Conservation (phyloP, 2,329 filamentous ascomycete genomes). For the Thielaviopsis euricoi region DNA sequence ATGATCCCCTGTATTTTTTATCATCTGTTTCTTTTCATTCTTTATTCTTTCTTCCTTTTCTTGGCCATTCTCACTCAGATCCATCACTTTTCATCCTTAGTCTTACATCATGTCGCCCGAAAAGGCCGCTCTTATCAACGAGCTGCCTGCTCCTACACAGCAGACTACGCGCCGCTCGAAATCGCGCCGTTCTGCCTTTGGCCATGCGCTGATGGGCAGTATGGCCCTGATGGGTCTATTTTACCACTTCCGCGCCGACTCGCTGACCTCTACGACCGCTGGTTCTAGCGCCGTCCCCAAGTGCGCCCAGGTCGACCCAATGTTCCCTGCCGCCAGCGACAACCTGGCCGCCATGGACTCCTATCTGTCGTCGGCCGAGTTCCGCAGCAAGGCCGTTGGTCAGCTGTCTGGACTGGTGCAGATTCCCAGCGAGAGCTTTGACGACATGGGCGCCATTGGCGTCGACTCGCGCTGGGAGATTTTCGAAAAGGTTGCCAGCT, state of each 20-base stretch:
- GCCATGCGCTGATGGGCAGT: neutral
- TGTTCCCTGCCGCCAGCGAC: constrained; percentile 17
- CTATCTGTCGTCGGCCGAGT: constrained; percentile 18
- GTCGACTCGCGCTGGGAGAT: constrained; percentile 42
- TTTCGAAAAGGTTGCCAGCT: constrained; percentile 35
- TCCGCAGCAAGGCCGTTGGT: constrained; percentile 19
- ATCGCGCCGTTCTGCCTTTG: neutral
- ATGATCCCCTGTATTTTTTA: neutral
- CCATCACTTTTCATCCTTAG: neutral
- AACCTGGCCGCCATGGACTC: constrained; percentile 19
- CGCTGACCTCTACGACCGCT: neutral
- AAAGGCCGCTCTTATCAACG: neutral
- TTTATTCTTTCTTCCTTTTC: neutral
- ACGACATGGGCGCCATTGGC: constrained; percentile 36
- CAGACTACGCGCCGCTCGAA: neutral
- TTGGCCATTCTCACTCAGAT: neutral
- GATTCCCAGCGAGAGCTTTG: constrained; percentile 37
- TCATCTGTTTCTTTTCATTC: neutral
- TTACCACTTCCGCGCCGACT: neutral
- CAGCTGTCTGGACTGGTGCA: constrained; percentile 30
- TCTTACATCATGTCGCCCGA: neutral
- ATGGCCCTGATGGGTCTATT: neutral
- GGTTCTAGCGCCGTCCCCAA: constrained; percentile 10
- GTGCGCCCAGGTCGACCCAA: constrained; percentile 21
- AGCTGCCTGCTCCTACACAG: neutral